Evolutionary conservation across 768 basidiomycete species (phyloP).

Genomic region (Peribolospora baueri): DNA sequence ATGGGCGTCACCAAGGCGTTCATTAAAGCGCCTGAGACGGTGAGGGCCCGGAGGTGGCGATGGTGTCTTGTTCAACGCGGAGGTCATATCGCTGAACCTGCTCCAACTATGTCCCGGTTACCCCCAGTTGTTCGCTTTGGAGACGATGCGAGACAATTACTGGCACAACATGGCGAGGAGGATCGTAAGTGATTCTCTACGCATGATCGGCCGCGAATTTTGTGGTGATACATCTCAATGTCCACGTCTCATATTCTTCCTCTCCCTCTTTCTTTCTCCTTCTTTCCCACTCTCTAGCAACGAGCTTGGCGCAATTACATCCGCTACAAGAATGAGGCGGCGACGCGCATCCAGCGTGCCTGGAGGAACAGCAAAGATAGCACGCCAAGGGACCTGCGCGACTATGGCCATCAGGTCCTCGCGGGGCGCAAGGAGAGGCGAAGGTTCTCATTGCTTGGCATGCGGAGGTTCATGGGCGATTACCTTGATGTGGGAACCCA

Average conservation of each 20-base stretch:
- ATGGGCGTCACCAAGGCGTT: slow-evolving; percentile 98
- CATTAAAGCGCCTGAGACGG: slow-evolving; percentile 97
- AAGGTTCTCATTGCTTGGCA: slow-evolving; percentile 76
- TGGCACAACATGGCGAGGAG: slow-evolving; percentile 99
- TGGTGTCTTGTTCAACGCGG: background rate
- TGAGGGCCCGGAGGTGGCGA: slow-evolving; percentile 14
- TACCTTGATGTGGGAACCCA: slow-evolving; percentile 68
- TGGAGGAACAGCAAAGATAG: slow-evolving; percentile 97
- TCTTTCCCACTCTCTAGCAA: slow-evolving; percentile 23
- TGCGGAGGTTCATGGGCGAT: slow-evolving; percentile 84
- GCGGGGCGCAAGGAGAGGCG: slow-evolving; percentile 80
- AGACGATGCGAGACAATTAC: slow-evolving; percentile 95
- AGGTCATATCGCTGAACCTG: slow-evolving; percentile 2
- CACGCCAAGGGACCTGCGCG: slow-evolving; percentile 69
- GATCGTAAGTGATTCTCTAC: slow-evolving; percentile 23
- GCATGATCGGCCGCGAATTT: too few species aligned
- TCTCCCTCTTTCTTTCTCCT: too few species aligned
- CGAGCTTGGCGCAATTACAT: slow-evolving; percentile 88
- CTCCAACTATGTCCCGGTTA: background rate
- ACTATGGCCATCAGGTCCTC: slow-evolving; percentile 79
- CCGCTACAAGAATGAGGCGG: slow-evolving; percentile 85
- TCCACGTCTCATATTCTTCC: too few species aligned
- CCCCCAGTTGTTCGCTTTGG: slow-evolving; percentile 70
- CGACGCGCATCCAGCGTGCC: slow-evolving; percentile 81
- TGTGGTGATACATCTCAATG: too few species aligned